Evolutionary conservation across 345 rosid species (phyloP), one percentile per base, ranked within the genome.

Genomic region (Syzygium aqueum): DNA sequence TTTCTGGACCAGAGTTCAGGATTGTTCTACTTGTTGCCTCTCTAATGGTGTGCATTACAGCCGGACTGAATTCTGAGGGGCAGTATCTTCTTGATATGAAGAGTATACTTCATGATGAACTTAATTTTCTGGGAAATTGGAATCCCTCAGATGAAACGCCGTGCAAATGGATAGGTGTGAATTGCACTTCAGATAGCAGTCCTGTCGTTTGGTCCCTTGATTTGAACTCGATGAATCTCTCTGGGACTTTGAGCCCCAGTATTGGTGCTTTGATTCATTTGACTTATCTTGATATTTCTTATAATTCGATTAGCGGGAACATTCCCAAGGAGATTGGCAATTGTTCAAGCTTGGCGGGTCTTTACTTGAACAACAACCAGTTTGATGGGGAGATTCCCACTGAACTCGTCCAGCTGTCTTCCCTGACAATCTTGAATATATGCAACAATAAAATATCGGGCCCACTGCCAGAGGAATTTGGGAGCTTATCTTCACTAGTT

Each of bases 391-490:
- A 90, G 19, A 88, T 97, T 84, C 99, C 99, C 2, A 80, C 87
- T 16, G 99, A 93, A 88, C 57, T 95, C 51, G 86, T 90, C 28
- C 90, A 91, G 85, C 90, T 97, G 27, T 90, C 90, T 8, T 73
- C 33, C 80, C 83, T 97, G 85, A 88, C 87, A 61, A 91, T 88
- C 53, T 92, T 96, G 67, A 92, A 95, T 88, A 90, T 97, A 85
- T 93, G 97, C 90, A 96, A 97, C 87, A 97, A 97, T 89, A 93
- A 92, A 88, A 88, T 97, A 80, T 95, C 98, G 0, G 98, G 99
- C 86, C 89, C 95, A 51, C 67, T 96, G 67, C 98, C 97, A 0
- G 92, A 92, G 89, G 96, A 93, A 87, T 88, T 96, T 51, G 99
- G 99, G 5, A 89, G 90, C 84, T 90, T 97, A 86, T 87, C 93